Conservation (phyloP, 805 yeast genomes). For the Ogataea nonfermentans region DNA sequence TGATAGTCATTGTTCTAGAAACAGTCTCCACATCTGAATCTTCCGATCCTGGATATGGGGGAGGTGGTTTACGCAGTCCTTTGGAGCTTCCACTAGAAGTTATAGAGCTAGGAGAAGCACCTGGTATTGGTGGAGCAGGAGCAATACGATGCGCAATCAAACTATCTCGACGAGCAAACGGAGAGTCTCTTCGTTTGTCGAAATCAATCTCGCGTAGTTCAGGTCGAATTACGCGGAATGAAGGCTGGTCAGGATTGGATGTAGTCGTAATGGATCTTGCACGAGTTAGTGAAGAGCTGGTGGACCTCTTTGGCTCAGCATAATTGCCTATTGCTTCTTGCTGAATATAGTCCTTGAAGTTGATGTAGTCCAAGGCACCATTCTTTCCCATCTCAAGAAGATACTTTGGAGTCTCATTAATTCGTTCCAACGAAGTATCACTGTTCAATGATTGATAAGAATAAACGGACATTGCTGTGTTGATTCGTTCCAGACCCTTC, state of each 20-base stretch:
- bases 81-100: slow-evolving; percentile 7
- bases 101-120: slow-evolving; percentile 9
- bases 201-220: slow-evolving; percentile 76
- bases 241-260: slow-evolving; percentile 28
- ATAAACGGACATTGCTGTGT: slow-evolving; percentile 38
- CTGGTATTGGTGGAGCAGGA: slow-evolving; percentile 50
- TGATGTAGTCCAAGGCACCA: slow-evolving; percentile 51
- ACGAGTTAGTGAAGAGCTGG: slow-evolving; percentile 28
- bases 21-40: slow-evolving; percentile 6
- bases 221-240: slow-evolving; percentile 67
- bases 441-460: slow-evolving; percentile 55
- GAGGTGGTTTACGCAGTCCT: slow-evolving; percentile 27
- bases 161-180: slow-evolving; percentile 49
- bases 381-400: slow-evolving; percentile 41
- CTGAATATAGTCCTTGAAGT: slow-evolving; percentile 45
- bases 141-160: slow-evolving; percentile 70
- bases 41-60: slow-evolving; percentile 18
- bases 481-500: slow-evolving; percentile 3
- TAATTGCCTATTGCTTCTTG: slow-evolving; percentile 3
- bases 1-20: slow-evolving; percentile 16
- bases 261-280: slow-evolving; percentile 32
- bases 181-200: slow-evolving; percentile 74
- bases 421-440: slow-evolving; percentile 36
- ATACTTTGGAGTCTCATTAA: slow-evolving; percentile 68
- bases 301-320: slow-evolving; percentile 17